Conservation (phyloP, 2,329 filamentous ascomycete species). For the Calycina herbarum region DNA sequence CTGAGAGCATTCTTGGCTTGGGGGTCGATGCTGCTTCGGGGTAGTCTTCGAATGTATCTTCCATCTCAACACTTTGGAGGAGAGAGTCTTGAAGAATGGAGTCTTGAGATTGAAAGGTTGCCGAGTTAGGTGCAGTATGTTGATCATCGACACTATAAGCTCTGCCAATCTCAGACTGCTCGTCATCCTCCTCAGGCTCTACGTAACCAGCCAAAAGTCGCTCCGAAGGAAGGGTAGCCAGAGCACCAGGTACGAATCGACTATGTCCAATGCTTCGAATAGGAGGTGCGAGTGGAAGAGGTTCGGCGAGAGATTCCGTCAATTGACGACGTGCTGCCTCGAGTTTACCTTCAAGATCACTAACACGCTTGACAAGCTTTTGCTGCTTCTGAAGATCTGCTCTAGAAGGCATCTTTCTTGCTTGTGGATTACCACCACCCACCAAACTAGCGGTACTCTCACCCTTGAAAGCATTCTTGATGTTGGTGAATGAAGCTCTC, state of each 20-base stretch:
- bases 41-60: not conserved
- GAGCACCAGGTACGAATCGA: slow-evolving; percentile 43
- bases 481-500: slow-evolving; percentile 25
- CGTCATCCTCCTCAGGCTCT: slow-evolving; percentile 16
- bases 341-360: slow-evolving; percentile 59
- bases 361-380: slow-evolving; percentile 59
- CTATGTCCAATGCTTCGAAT: slow-evolving; percentile 36
- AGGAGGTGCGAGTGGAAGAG: slow-evolving; percentile 31
- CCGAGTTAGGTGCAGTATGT: not conserved
- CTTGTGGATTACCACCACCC: slow-evolving; percentile 15
- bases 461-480: slow-evolving; percentile 23
- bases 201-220: slow-evolving; percentile 42
- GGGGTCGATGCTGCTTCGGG: not conserved
- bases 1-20: not conserved
- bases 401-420: slow-evolving; percentile 50
- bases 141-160: slow-evolving; percentile 20
- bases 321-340: slow-evolving; percentile 55
- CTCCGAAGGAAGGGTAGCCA: slow-evolving; percentile 48
- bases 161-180: slow-evolving; percentile 22
- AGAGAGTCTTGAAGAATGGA: not conserved
- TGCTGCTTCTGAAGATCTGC: slow-evolving; percentile 57
- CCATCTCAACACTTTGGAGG: slow-evolving; percentile 2
- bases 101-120: not conserved
- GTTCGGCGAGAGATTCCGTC: slow-evolving; percentile 46
- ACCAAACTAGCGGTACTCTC: slow-evolving; percentile 14